Percentiles rank a stretch among this genome's conserved stretches.
phyloP scores from a whole-genome alignment of 1,284 basidiomycete genomes.

The Heterobasidion irregulare region DNA sequence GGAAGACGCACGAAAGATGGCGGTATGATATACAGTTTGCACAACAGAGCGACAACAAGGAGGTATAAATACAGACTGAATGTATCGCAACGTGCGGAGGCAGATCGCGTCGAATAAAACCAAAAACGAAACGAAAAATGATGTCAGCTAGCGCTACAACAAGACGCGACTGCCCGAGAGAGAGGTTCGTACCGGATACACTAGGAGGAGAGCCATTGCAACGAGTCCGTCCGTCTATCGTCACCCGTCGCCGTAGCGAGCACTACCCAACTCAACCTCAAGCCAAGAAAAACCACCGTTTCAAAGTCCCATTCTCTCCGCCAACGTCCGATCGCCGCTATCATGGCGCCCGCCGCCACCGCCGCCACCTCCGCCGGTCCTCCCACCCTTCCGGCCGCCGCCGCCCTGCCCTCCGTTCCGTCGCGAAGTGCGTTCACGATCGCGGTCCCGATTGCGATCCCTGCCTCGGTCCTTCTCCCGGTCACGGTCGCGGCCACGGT shows the following conservation, averaged over 20 bases:
- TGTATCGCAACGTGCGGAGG: slow-evolving; percentile 8
- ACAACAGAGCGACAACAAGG: slow-evolving; percentile 6
- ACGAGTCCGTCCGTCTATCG: slow-evolving; percentile 12
- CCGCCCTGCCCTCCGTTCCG: slow-evolving; percentile 19
- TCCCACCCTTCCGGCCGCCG: slow-evolving; percentile 5
- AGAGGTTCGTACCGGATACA: slow-evolving; percentile 35
- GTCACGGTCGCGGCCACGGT: slow-evolving; percentile 18
- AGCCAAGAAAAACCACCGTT: slow-evolving; percentile 21
- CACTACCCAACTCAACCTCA: not conserved
- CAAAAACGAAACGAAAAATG: slow-evolving; percentile 13
- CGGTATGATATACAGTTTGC: slow-evolving; percentile 9
- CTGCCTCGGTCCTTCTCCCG: slow-evolving; percentile 22
- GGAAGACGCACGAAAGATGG: slow-evolving; percentile 7
- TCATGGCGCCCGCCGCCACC: slow-evolving; percentile 22
- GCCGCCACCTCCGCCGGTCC: slow-evolving; percentile 18
- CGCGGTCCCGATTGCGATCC: slow-evolving; percentile 22
- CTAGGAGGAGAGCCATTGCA: slow-evolving; percentile 19
- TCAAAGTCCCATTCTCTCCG: slow-evolving; percentile 62
- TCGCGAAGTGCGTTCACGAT: slow-evolving; percentile 15
- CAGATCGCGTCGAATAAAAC: slow-evolving; percentile 7
- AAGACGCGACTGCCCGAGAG: slow-evolving; percentile 12
- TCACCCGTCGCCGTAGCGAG: not conserved
- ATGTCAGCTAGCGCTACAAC: slow-evolving; percentile 21
- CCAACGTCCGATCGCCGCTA: slow-evolving; percentile 66
- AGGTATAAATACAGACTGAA: slow-evolving; percentile 23